These are phyloP conservation scores for Mycosarcoma mackinlayi DNA, from an alignment of 1,284 basidiomycete genomes.

Conservation along the genomic window DNA sequence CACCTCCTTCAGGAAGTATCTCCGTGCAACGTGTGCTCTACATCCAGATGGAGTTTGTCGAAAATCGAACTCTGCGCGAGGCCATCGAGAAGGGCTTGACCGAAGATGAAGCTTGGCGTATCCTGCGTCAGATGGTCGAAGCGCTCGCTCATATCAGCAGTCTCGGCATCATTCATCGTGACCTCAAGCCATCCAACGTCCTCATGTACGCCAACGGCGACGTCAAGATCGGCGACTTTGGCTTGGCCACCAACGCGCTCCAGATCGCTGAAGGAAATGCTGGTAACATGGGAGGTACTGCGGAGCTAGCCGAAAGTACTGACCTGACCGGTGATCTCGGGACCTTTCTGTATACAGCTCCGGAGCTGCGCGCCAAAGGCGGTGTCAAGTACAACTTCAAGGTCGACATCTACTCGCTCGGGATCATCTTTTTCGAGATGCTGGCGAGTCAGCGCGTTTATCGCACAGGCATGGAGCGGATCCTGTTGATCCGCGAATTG, in stretches of 20 bases:
- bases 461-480: slow-evolving; percentile 86
- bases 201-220: slow-evolving; percentile 75
- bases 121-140: slow-evolving; percentile 90
- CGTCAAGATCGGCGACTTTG: slow-evolving; percentile 95
- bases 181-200: slow-evolving; percentile 70
- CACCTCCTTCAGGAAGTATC: slow-evolving; percentile 8
- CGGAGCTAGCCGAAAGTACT: slow-evolving; percentile 74
- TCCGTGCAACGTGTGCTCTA: slow-evolving; percentile 77
- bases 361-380: slow-evolving; percentile 71
- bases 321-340: slow-evolving; percentile 76
- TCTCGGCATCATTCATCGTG: slow-evolving; percentile 89
- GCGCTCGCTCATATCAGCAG: slow-evolving; percentile 85
- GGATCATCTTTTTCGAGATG: slow-evolving; percentile 97
- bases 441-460: slow-evolving; percentile 77
- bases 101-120: slow-evolving; percentile 81
- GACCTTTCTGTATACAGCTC: slow-evolving; percentile 91
- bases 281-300: slow-evolving; percentile 74
- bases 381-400: slow-evolving; percentile 78
- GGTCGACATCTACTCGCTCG: slow-evolving; percentile 94
- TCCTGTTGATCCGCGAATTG: slow-evolving; percentile 81
- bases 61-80: slow-evolving; percentile 65
- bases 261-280: slow-evolving; percentile 57
- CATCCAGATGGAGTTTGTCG: slow-evolving; percentile 81
- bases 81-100: slow-evolving; percentile 64
- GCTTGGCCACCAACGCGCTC: slow-evolving; percentile 73